A percentile compares a stretch with the other conserved stretches of the same genome.
These are phyloP conservation scores for Wickerhamomyces bisporus DNA, from an alignment of 805 yeast species.

Conservation along the genomic window DNA sequence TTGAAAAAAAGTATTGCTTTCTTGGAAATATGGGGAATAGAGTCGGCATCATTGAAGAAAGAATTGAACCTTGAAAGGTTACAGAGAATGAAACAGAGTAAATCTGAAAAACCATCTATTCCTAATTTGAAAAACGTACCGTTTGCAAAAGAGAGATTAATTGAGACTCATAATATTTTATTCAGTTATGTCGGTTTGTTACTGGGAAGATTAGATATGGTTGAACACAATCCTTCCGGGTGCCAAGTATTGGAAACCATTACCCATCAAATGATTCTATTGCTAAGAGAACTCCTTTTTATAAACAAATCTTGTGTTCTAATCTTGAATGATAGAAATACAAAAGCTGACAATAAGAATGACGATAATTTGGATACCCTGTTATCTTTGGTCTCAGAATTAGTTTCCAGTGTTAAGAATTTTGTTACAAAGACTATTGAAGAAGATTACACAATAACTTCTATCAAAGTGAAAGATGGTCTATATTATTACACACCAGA, in stretches of 20 bases:
- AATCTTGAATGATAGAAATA: constrained; percentile 25
- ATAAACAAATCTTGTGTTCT: constrained; percentile 47
- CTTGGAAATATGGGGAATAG: constrained; percentile 67
- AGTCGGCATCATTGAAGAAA: constrained; percentile 42
- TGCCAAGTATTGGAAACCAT: constrained; percentile 62
- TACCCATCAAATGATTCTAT: constrained; percentile 61
- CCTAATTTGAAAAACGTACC: constrained; percentile 53
- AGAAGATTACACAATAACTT: constrained; percentile 25
- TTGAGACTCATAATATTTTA: constrained; percentile 57
- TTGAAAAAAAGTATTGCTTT: constrained; percentile 59
- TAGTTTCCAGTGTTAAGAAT: constrained; percentile 59
- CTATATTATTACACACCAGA: constrained; percentile 56
- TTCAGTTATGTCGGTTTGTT: constrained; percentile 60
- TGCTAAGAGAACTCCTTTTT: constrained; percentile 58
- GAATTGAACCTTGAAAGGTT: constrained; percentile 10
- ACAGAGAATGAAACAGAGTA: constrained; percentile 7
- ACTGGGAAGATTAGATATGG: constrained; percentile 71
- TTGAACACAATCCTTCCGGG: constrained; percentile 68
- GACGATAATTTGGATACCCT: constrained; percentile 50
- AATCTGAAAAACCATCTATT: constrained; percentile 20
- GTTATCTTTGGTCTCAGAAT: constrained; percentile 54
- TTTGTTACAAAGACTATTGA: constrained; percentile 52
- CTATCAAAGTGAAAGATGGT: constrained; percentile 15
- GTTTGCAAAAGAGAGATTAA: constrained; percentile 52
- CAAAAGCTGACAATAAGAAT: constrained; percentile 14